These are phyloP conservation scores for Urochloa ruziziensis DNA, from an alignment of 176 grass and related monocot species.

Conservation along the genomic window DNA sequence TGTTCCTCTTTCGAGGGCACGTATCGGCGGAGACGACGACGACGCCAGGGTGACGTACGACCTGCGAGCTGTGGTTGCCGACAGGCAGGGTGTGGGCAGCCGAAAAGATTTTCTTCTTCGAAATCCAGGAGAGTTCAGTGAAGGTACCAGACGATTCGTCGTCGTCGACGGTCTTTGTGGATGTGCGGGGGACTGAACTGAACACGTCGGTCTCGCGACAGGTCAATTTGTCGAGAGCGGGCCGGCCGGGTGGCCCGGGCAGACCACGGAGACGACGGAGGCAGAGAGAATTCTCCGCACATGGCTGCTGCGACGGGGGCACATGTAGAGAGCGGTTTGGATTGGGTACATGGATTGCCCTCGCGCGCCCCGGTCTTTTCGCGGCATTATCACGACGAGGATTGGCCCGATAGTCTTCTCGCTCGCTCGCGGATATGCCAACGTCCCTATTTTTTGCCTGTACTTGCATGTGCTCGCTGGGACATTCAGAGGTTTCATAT, in stretches of 20 bases:
- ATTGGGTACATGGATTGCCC: not conserved
- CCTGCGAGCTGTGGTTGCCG: not conserved
- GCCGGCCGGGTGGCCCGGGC: slow-evolving; percentile 1
- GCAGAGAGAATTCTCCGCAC: slow-evolving; percentile 1
- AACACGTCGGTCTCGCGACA: slow-evolving; percentile 17
- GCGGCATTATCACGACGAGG: slow-evolving; percentile 15
- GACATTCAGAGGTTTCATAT: not conserved
- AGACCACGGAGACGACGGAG: not conserved
- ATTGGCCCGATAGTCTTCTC: too few relatives aligned
- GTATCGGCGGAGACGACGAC: not conserved
- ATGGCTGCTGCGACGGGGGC: slow-evolving; percentile 25
- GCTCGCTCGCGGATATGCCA: not conserved
- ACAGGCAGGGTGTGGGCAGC: not conserved
- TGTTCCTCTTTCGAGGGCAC: not conserved
- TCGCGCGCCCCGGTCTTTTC: not conserved
- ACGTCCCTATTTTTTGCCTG: not conserved
- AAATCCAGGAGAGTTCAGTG: not conserved
- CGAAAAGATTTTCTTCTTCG: not conserved
- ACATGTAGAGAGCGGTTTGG: slow-evolving; percentile 7
- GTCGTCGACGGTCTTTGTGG: not conserved
- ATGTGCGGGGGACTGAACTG: not conserved
- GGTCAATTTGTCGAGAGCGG: slow-evolving; percentile 28
- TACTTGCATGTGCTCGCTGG: not conserved
- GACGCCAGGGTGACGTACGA: not conserved
- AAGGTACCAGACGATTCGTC: not conserved